Evolutionary conservation across 768 basidiomycete species (phyloP), one percentile per base, ranked within the genome.

Genomic region (Psilocybe cyanescens): DNA sequence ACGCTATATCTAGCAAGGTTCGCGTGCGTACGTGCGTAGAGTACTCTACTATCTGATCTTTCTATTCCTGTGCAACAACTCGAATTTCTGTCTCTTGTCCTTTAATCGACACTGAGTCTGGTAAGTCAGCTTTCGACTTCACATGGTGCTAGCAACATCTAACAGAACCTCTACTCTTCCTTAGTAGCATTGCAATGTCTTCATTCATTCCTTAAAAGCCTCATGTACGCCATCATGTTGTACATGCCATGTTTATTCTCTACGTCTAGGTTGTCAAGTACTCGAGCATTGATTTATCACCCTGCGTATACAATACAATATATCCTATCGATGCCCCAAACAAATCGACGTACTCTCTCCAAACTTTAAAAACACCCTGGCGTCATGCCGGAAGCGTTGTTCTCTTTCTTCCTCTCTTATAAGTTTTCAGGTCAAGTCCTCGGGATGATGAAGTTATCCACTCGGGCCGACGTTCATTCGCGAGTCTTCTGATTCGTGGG

Each of bases 1-100:
- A 57, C 49, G 28, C 31, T 50, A 57, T 55, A 61, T 50, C 37
- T 39, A 11, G 9, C 37, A 24, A 46, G 14, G 19, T 58, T 53
- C 50, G 9, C 35, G 17, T 17, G 47, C 48, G n/a, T 55, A 11
- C 45, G 2, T 35, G 4, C 17, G 37, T 24, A 24, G 24, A 24
- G 24, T 24, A 24, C 24, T 60, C 45, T 45, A 33, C 30, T 30
- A 29, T 47, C 44, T 46, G 52, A 24, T 35, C 37, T 33, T 47
- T 54, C 33, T 50, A 55, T 39, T 39, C 28, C 16, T 31, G 41
- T 46, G 4, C 30, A 46, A n/a, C 33, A 30, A 14, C 2, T 11
- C 33, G 33, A 35, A 7, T 46, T 14, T 53, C 44, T 53, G 29
- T 35, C 19, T 55, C 45, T 53, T 53, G 39, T 35, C 45, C 39